These are phyloP conservation scores for Colletotrichum sp. DNA, from an alignment of 2,329 filamentous ascomycete genomes.

Conservation along the genomic window DNA sequence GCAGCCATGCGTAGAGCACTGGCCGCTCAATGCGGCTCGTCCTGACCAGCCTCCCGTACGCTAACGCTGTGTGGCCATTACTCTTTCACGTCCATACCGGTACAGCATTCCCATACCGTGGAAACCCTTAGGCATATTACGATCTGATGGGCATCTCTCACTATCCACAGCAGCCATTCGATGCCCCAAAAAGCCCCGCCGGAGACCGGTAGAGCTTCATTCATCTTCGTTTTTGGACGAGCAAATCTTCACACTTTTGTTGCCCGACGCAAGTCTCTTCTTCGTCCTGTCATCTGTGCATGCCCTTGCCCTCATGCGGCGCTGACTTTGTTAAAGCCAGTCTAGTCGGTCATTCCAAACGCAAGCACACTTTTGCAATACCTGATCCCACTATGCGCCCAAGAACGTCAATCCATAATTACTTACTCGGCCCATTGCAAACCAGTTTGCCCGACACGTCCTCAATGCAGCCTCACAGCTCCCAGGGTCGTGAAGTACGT, in stretches of 20 bases:
- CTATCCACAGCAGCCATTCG: background rate
- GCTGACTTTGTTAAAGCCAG: background rate
- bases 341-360: background rate
- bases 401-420: background rate
- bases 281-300: background rate
- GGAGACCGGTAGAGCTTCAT: background rate
- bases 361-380: background rate
- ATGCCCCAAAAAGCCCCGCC: background rate
- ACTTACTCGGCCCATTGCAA: background rate
- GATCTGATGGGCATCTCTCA: background rate
- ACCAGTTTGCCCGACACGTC: background rate
- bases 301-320: background rate
- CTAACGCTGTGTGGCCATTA: background rate
- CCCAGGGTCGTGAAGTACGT: background rate
- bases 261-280: background rate
- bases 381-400: background rate
- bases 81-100: background rate
- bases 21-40: background rate
- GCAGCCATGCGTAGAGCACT: background rate
- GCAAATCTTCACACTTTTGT: background rate
- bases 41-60: background rate
- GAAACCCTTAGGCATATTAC: background rate
- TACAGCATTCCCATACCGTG: background rate
- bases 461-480: background rate
- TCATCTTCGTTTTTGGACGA: background rate